Base-by-base conservation (phyloP, 306 rosid genomes). In the Cicer chorassanicum region DNA sequence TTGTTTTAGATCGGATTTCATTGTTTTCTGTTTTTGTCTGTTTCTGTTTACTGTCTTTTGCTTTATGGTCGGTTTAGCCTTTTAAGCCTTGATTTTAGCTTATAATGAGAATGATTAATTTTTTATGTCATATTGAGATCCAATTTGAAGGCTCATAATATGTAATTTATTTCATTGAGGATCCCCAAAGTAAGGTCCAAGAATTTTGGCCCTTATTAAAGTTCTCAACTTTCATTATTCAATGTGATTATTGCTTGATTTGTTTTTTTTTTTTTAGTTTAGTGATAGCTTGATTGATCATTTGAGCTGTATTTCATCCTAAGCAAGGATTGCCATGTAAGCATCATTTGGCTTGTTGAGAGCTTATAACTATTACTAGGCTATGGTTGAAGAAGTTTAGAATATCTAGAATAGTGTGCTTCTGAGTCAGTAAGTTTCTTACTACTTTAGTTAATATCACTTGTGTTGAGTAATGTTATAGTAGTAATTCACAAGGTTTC, bases 1-100 rank as follows among this genome's bases (percentile, higher is more conserved):
- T 53, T 15, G 59, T 59, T 60, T 13, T 3, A 36, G 82, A 78
- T 78, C 78, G 43, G 56, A 43, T 73, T 60, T 2, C 1, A 42
- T 18, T 57, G 10, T 77, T 49, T 40, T 74, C 6, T 7, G 34
- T 74, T 65, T 65, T 34, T 68, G 57, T 68, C 9, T 34, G 46
- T 49, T 69, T 69, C 10, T 49, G 74, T 7, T 48, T 19, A 44
- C 29, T 69, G 18, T 34, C 15, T 49, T 49, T 50, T 36, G 45
- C 3, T 67, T 46, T 67, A 45, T 67, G 21, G 40, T 46, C 4
- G 5, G 4, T 29, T 29, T 29, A 29, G 36, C 36, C 36, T 29
- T 29, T 29, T 44, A 16, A 67, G 38, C 4, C 4, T 46, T 68
- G 73, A 46, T 36, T 44, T 65, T 65, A 42, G 51, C 9, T 41